phyloP scores from a whole-genome alignment of 2,329 filamentous ascomycete species.

The Talaromyces sp. region DNA sequence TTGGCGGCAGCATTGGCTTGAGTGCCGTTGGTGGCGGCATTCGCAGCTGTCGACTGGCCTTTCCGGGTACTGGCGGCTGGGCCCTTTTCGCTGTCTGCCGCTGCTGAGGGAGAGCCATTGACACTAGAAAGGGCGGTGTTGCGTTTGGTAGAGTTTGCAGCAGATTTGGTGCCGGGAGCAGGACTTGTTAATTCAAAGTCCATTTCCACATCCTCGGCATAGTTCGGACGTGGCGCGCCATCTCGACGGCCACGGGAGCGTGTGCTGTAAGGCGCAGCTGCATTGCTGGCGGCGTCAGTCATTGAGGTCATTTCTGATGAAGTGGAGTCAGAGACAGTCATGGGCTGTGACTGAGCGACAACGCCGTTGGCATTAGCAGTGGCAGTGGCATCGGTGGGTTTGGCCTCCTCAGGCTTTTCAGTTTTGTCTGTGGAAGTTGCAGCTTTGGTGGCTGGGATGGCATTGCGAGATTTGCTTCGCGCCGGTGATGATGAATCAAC shows the following conservation, averaged over 20 bases:
- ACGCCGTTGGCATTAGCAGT: conserved; percentile 21
- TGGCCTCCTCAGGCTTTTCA: neutral
- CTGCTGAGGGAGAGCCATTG: conserved; percentile 30
- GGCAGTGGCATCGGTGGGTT: conserved; percentile 16
- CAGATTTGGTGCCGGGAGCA: conserved; percentile 26
- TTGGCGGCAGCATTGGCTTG: conserved; percentile 33
- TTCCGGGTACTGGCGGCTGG: conserved; percentile 41
- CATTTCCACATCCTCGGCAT: conserved; percentile 88
- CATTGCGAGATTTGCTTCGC: conserved; percentile 18
- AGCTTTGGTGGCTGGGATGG: conserved; percentile 10
- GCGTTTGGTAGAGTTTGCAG: conserved; percentile 26
- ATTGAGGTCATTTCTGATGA: conserved; percentile 35
- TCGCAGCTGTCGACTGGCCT: conserved; percentile 23
- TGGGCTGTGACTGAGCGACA: conserved; percentile 40
- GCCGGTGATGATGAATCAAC: conserved; percentile 35
- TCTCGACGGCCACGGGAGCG: conserved; percentile 78
- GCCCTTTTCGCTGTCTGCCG: conserved; percentile 36
- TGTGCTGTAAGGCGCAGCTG: conserved; percentile 77
- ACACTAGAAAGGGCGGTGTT: conserved; percentile 15
- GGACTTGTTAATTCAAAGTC: conserved; percentile 65
- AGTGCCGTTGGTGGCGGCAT: conserved; percentile 30
- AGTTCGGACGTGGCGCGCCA: conserved; percentile 78
- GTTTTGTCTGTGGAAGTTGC: conserved; percentile 2
- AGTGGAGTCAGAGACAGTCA: conserved; percentile 43
- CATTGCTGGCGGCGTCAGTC: conserved; percentile 40